phyloP scores from a whole-genome alignment of 1,284 basidiomycete genomes.

The Tilletiopsis washingtonensis region DNA sequence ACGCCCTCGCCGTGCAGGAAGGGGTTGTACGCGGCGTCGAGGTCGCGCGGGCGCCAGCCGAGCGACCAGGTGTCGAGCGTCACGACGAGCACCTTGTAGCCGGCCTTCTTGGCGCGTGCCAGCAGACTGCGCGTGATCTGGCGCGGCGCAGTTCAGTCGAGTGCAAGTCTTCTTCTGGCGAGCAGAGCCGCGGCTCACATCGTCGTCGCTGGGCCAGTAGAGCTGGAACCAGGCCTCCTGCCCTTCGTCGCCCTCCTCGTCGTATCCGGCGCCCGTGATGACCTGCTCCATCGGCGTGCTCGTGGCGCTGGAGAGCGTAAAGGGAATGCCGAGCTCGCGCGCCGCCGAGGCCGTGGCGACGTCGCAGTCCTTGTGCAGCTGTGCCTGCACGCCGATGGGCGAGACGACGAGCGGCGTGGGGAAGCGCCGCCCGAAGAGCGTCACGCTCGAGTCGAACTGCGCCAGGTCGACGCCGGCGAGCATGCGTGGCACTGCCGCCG shows the following conservation, averaged over 20 bases:
- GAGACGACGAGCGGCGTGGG: constrained; percentile 29
- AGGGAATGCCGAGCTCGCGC: constrained; percentile 23
- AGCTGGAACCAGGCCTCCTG: constrained; percentile 37
- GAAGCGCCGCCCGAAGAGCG: constrained; percentile 25
- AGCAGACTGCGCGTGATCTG: constrained; percentile 59
- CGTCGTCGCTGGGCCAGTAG: constrained; percentile 45
- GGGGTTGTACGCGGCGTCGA: constrained; percentile 55
- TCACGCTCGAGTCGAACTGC: constrained; percentile 16
- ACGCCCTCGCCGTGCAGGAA: constrained; percentile 55
- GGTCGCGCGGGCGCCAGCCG: constrained; percentile 29
- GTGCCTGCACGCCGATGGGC: constrained; percentile 36
- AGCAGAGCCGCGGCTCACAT: not conserved
- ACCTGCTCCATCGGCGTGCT: constrained; percentile 27
- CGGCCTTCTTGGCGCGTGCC: constrained; percentile 58
- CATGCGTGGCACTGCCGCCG: constrained; percentile 19
- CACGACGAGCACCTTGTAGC: constrained; percentile 60
- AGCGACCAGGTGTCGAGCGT: constrained; percentile 38
- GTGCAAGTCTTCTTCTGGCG: not conserved
- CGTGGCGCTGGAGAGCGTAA: constrained; percentile 28
- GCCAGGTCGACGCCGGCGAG: constrained; percentile 16
- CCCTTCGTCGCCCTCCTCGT: constrained; percentile 10
- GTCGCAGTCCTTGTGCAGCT: constrained; percentile 22
- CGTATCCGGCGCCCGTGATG: constrained; percentile 13
- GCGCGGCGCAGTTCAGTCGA: not conserved
- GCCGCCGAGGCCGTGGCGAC: constrained; percentile 23